A percentile compares a stretch with the other conserved stretches of the same genome.
These are phyloP conservation scores for Aspergillus novoparasiticus DNA, from an alignment of 2,329 filamentous ascomycete genomes.

Conservation along the genomic window DNA sequence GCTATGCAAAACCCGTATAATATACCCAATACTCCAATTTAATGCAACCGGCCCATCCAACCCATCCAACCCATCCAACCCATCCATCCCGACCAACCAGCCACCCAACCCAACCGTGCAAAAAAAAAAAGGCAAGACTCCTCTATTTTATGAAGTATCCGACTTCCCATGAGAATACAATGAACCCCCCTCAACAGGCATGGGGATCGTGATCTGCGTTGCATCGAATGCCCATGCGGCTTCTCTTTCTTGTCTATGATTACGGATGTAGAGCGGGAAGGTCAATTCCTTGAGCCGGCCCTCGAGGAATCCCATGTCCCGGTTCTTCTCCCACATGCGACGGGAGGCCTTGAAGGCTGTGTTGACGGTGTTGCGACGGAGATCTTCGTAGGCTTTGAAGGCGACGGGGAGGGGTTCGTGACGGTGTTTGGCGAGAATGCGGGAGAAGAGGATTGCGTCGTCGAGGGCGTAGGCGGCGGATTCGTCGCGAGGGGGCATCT, in stretches of 20 bases:
- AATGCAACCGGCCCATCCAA: conserved; percentile 14
- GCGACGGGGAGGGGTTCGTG: conserved; percentile 33
- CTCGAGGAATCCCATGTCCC: conserved; percentile 40
- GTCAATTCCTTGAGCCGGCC: conserved; percentile 43
- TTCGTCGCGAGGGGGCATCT: conserved; percentile 53
- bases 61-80: no score
- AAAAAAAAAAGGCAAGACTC: background rate
- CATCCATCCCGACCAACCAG: conserved; percentile 1
- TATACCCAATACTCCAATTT: conserved; percentile 1
- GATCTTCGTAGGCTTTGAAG: conserved; percentile 42
- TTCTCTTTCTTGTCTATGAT: conserved; percentile 28
- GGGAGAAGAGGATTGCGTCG: conserved; percentile 47
- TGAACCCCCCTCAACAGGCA: conserved; percentile 27
- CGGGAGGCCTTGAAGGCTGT: conserved; percentile 43
- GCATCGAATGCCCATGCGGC: conserved; percentile 42
- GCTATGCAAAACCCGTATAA: background rate
- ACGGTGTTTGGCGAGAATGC: conserved; percentile 39
- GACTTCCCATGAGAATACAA: conserved; percentile 30
- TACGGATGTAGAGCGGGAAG: conserved; percentile 39
- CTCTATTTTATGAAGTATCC: background rate
- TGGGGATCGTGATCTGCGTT: conserved; percentile 34
- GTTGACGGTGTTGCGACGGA: conserved; percentile 42
- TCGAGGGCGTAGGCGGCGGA: conserved; percentile 49
- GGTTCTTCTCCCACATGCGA: conserved; percentile 44
- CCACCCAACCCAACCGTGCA: background rate